Evolutionary conservation across 208 protist genomes (phyloP).

Genomic region (Leptomonas pyrrhocoris): DNA sequence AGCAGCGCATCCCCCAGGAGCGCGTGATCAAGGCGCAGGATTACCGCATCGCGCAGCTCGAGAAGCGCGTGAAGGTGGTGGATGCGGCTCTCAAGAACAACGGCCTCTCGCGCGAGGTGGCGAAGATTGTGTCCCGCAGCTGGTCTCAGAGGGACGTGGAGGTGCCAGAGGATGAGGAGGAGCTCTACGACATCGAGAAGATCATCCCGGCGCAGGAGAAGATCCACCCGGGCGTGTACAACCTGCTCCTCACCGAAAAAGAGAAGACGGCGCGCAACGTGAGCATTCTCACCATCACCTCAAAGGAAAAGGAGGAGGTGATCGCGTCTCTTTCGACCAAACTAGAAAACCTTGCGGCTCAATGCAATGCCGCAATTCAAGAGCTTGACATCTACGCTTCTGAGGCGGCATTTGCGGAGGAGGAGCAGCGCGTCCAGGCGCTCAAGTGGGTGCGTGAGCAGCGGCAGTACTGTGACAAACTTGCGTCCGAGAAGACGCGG

Average conservation of each 20-base stretch:
- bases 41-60: slow-evolving; percentile 80
- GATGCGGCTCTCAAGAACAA: slow-evolving; percentile 68
- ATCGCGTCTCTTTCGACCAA: slow-evolving; percentile 62
- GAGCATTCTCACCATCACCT: slow-evolving; percentile 67
- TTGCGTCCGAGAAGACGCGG: slow-evolving; percentile 43
- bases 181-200: slow-evolving; percentile 80
- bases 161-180: slow-evolving; percentile 45
- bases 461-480: slow-evolving; percentile 55
- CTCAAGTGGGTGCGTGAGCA: slow-evolving; percentile 78
- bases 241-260: slow-evolving; percentile 79
- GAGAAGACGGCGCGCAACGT: slow-evolving; percentile 68
- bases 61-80: slow-evolving; percentile 65
- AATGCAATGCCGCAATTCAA: slow-evolving; percentile 73
- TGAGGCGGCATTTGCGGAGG: slow-evolving; percentile 66
- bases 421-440: slow-evolving; percentile 68
- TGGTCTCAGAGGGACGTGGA: slow-evolving; percentile 61
- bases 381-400: slow-evolving; percentile 76
- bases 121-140: slow-evolving; percentile 52
- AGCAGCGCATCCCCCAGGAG: slow-evolving; percentile 72
- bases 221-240: slow-evolving; percentile 86
- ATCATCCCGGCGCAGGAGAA: slow-evolving; percentile 87
- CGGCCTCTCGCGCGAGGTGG: slow-evolving; percentile 58
- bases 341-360: slow-evolving; percentile 51
- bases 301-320: slow-evolving; percentile 81
- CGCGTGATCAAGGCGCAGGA: slow-evolving; percentile 90